A percentile compares a stretch with the other conserved stretches of the same genome.
These are phyloP conservation scores for Astrephomene gubernaculifera DNA, from an alignment of 139 green algal species.

Conservation along the genomic window DNA sequence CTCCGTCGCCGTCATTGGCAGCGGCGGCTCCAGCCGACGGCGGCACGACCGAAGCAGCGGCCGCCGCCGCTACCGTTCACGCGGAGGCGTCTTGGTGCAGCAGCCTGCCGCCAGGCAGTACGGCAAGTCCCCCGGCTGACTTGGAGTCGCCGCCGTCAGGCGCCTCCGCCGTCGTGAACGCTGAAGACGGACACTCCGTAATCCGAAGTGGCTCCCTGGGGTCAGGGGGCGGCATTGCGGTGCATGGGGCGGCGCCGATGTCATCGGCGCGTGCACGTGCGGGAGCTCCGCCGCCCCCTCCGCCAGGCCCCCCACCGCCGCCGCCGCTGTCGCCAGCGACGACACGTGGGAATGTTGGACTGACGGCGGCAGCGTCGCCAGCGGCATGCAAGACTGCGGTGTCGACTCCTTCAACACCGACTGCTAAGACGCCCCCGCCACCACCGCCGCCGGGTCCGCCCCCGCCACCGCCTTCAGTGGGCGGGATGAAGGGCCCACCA, in stretches of 20 bases:
- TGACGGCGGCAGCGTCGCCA: neutral
- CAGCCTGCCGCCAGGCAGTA: neutral
- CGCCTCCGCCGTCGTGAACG: neutral
- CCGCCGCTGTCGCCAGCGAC: neutral
- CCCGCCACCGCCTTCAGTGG: neutral
- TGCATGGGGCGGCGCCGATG: too few species aligned
- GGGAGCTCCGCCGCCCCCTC: neutral
- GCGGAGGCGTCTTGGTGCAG: slow-evolving; percentile 20
- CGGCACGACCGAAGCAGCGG: neutral
- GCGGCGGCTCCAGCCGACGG: neutral
- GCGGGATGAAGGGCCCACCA: neutral
- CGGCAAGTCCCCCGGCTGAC: neutral
- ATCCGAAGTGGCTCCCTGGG: too few species aligned
- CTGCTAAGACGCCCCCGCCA: neutral
- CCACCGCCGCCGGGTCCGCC: slow-evolving; percentile 15
- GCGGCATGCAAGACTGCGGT: too few species aligned
- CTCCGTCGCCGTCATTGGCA: neutral
- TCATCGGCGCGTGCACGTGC: too few species aligned
- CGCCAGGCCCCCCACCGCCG: slow-evolving; percentile 5
- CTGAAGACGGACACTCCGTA: neutral
- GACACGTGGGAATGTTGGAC: too few species aligned
- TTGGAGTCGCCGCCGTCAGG: neutral
- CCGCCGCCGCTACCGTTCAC: neutral
- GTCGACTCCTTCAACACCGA: neutral
- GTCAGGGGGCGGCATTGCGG: too few species aligned